Percentiles rank a stretch among this genome's conserved stretches.
phyloP scores from a whole-genome alignment of 2,329 filamentous ascomycete species.

The Fusarium sp. region DNA sequence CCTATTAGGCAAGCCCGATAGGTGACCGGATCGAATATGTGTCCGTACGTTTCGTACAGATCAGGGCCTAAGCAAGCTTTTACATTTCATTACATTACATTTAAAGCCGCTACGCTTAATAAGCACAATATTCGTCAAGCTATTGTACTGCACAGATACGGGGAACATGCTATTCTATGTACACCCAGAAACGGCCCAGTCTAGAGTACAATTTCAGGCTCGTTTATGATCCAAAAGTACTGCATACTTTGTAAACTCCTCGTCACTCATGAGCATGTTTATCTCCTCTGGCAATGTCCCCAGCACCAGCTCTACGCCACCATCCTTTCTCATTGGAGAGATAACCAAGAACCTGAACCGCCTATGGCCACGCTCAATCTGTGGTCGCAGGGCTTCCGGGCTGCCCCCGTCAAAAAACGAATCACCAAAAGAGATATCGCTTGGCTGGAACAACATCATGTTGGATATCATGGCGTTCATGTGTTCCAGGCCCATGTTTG shows the following conservation, averaged over 20 bases:
- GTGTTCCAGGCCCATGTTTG: constrained; percentile 45
- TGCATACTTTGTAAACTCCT: constrained; percentile 45
- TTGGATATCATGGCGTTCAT: constrained; percentile 48
- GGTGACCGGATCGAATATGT: too few species aligned
- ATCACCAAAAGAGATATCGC: constrained; percentile 46
- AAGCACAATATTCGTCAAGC: too few species aligned
- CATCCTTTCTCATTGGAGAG: constrained; percentile 46
- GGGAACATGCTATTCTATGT: too few species aligned
- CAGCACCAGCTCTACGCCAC: constrained; percentile 46
- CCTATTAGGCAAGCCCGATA: too few species aligned
- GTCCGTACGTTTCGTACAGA: too few species aligned
- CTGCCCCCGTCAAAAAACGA: constrained; percentile 43
- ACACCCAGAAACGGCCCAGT: too few species aligned
- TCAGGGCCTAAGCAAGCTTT: too few species aligned
- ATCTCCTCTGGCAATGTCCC: constrained; percentile 47
- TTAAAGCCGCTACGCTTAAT: too few species aligned
- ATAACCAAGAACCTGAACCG: constrained; percentile 45
- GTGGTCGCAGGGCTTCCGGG: constrained; percentile 44
- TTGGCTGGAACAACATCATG: constrained; percentile 46
- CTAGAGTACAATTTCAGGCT: too few species aligned
- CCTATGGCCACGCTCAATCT: constrained; percentile 43
- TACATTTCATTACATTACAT: too few species aligned
- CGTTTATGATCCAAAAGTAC: constrained; percentile 16
- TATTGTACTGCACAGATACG: too few species aligned
- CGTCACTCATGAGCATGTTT: constrained; percentile 42